Evolutionary conservation across 768 basidiomycete genomes (phyloP), one percentile per base, ranked within the genome.

Genomic region (Leucosporidium yakuticum): DNA sequence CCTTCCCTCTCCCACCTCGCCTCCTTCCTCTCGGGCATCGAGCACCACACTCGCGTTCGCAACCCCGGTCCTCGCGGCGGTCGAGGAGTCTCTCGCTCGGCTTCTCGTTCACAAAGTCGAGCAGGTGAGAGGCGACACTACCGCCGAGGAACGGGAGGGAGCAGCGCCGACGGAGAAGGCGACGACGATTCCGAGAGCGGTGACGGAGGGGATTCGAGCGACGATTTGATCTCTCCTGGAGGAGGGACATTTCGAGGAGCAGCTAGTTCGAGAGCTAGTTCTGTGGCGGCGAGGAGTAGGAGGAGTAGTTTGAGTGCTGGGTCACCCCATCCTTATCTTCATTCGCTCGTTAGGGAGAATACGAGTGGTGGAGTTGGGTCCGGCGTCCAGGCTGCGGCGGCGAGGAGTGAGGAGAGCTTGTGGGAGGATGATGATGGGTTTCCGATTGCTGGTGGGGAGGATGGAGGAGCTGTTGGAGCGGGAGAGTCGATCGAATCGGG

Each of bases 11-110:
- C 68, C 11, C 68, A 73, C 62, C 66, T 73, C 60, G 65, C 68
- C 19, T 34, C 32, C 27, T 70, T 73, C 72, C 47, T 70, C 25
- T 47, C 51, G 23, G 72, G 69, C 5, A 65, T 73, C 25, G 64
- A 62, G 50, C 72, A 73, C 34, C 67, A 73, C 49, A 68, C 69
- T 32, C 66, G 72, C 34, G 67, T 70, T 15, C 64, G 67, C 0
- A 60, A 64, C 4, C 66, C 67, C 0, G 68, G 72, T 4, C 29
- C 60, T 29, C 44, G 36, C 15, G 68, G 64, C 32, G 66, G 66
- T 4, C 57, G 72, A 11, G 69, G 72, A 11, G 69, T 73, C 21
- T 60, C 56, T 20, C 59, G 63, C 36, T 62, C 54, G 25, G 72
- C 61, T 36, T 54, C 47, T 62, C 49, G 64, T 62, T 36, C 48